Percentiles rank a stretch among this genome's conserved stretches.
These are phyloP conservation scores for Simmondsia chinensis DNA, from an alignment of 148 eudicot genomes.

Conservation along the genomic window DNA sequence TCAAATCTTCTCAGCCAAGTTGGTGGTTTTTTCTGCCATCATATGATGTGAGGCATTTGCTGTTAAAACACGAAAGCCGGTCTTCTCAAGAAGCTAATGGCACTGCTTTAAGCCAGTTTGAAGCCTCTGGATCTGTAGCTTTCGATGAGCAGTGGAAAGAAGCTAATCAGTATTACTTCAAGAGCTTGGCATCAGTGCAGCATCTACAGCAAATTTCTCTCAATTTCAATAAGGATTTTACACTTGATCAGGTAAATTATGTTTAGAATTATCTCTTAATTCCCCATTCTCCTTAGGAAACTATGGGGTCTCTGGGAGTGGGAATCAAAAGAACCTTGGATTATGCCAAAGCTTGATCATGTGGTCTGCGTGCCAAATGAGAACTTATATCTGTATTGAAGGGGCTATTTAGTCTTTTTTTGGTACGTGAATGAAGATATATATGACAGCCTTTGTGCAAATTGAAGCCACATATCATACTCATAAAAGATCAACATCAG, in stretches of 20 bases:
- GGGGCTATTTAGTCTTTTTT: too few species aligned
- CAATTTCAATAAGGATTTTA: constrained; percentile 76
- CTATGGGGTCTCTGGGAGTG: background rate
- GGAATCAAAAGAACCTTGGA: too few species aligned
- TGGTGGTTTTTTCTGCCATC: constrained; percentile 87
- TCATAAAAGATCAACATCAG: too few species aligned
- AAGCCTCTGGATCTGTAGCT: constrained; percentile 14
- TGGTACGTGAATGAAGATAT: too few species aligned
- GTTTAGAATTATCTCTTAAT: background rate
- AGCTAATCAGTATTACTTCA: constrained; percentile 71
- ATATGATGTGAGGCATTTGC: constrained; percentile 65
- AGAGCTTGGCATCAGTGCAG: constrained; percentile 65
- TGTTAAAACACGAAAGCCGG: constrained; percentile 26
- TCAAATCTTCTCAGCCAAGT: constrained; percentile 21
- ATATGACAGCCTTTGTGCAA: too few species aligned
- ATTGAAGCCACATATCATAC: too few species aligned
- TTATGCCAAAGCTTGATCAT: too few species aligned
- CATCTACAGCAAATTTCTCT: constrained; percentile 52
- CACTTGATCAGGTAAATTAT: constrained; percentile 57
- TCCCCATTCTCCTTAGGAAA: background rate
- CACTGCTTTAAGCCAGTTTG: constrained; percentile 12
- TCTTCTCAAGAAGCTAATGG: constrained; percentile 14
- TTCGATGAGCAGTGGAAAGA: constrained; percentile 43
- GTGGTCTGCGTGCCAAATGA: too few species aligned
- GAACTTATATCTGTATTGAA: too few species aligned